A percentile compares a stretch with the other conserved stretches of the same genome.
Evolutionary conservation across 164 flowering plant species (phyloP).

Genomic region (Platanus orientalis): DNA sequence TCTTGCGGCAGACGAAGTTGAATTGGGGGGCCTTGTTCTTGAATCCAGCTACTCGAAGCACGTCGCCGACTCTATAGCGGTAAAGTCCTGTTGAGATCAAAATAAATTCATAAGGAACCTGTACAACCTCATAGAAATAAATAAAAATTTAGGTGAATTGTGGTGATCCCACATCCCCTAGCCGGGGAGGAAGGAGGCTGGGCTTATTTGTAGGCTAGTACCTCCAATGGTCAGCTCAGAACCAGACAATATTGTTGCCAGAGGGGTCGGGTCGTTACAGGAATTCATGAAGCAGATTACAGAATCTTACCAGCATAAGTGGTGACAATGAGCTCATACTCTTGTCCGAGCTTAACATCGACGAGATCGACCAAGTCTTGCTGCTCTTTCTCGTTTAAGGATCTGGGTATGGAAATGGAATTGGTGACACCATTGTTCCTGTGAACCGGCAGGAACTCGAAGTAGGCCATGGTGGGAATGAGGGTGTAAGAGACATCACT

Average conservation of each 20-base stretch:
- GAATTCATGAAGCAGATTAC: too few relatives aligned
- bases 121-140: too few relatives aligned
- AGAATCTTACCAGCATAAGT: conserved; percentile 1
- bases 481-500: not conserved
- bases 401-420: not conserved
- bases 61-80: conserved; percentile 44
- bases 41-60: conserved; percentile 44
- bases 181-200: too few relatives aligned
- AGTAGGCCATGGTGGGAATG: conserved; percentile 8
- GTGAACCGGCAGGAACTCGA: conserved; percentile 10
- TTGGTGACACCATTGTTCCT: not conserved
- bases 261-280: too few relatives aligned
- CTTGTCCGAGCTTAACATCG: conserved; percentile 3
- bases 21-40: conserved; percentile 43
- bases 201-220: too few relatives aligned
- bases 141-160: too few relatives aligned
- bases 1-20: conserved; percentile 32
- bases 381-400: not conserved
- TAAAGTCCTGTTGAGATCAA: conserved; percentile 28
- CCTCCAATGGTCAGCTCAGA: too few relatives aligned
- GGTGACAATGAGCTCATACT: not conserved
- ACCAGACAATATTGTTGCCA: too few relatives aligned
- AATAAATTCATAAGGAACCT: not conserved
- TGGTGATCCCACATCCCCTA: too few relatives aligned
- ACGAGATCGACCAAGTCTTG: not conserved